Percentiles rank a stretch among this genome's conserved stretches.
Conservation (phyloP, 306 rosid genomes). For the Clitoria ternatea region DNA sequence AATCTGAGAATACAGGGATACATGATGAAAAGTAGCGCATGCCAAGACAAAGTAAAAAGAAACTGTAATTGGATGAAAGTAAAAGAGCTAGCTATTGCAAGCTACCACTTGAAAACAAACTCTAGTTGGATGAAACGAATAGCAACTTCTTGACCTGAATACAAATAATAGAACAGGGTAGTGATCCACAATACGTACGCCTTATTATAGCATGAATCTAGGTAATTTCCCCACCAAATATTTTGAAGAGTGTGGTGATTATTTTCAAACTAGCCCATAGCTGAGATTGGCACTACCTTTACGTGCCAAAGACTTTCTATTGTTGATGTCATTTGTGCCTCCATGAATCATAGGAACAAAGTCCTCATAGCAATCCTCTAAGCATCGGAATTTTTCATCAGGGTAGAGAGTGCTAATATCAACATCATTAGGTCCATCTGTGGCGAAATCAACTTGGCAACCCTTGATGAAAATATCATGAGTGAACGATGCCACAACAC, state of each 20-base stretch:
- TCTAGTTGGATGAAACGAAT: no score
- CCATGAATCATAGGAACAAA: conserved; percentile 28
- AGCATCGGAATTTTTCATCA: conserved; percentile 42
- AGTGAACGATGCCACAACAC: conserved; percentile 72
- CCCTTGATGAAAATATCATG: conserved; percentile 76
- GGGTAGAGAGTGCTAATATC: conserved; percentile 55
- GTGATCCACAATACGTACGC: no score
- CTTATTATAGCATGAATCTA: no score
- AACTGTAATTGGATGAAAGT: no score
- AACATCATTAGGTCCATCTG: conserved; percentile 37
- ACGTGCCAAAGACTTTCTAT: conserved; percentile 18
- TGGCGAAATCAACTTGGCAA: conserved; percentile 46
- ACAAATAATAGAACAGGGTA: no score
- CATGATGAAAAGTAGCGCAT: no score
- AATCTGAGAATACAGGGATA: no score
- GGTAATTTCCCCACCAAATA: not conserved
- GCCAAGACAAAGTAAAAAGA: no score
- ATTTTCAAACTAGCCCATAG: not conserved
- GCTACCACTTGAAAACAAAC: no score
- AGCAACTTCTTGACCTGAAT: no score
- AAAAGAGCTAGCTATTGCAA: no score
- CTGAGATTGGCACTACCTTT: conserved; percentile 33
- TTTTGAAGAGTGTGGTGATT: not conserved
- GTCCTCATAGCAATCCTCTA: conserved; percentile 65
- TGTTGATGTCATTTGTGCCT: not conserved